phyloP scores from a whole-genome alignment of 805 yeast genomes.

The Myxozyma nipponensis region DNA sequence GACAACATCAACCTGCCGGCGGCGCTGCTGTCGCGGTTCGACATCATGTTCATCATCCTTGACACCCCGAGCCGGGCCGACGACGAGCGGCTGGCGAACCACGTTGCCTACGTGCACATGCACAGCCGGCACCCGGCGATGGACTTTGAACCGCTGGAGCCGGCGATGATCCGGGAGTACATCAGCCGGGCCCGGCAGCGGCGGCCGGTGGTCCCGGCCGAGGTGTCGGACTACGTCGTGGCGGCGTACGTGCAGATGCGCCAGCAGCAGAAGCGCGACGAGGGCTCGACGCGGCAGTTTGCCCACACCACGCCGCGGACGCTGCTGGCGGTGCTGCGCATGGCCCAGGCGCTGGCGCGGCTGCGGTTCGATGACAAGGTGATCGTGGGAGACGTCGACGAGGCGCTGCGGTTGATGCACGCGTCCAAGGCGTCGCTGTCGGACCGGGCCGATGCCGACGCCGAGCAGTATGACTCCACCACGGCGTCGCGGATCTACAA shows the following conservation, averaged over 20 bases:
- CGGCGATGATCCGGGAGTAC: conserved; percentile 77
- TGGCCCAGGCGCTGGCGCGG: conserved; percentile 93
- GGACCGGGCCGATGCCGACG: conserved; percentile 41
- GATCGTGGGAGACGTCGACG: conserved; percentile 80
- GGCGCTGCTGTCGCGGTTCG: conserved; percentile 91
- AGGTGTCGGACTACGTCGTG: conserved; percentile 82
- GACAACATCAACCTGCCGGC: conserved; percentile 97
- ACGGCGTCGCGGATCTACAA: conserved; percentile 67
- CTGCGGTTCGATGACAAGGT: conserved; percentile 75
- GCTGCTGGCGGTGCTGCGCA: conserved; percentile 79
- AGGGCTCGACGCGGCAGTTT: conserved; percentile 71
- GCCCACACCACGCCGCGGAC: conserved; percentile 96
- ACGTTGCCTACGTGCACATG: conserved; percentile 95
- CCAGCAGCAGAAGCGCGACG: conserved; percentile 80
- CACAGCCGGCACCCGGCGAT: conserved; percentile 78
- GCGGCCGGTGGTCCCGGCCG: conserved; percentile 79
- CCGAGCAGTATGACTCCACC: conserved; percentile 54
- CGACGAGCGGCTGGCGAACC: conserved; percentile 85
- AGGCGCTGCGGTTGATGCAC: conserved; percentile 79
- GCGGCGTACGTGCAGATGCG: conserved; percentile 85
- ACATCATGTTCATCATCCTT: conserved; percentile 76
- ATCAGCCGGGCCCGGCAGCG: conserved; percentile 78
- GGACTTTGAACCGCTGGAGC: conserved; percentile 71
- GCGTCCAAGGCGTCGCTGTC: conserved; percentile 83
- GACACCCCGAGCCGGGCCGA: conserved; percentile 76